Conservation (phyloP, 1,284 basidiomycete genomes). For the Naganishia sp. region DNA sequence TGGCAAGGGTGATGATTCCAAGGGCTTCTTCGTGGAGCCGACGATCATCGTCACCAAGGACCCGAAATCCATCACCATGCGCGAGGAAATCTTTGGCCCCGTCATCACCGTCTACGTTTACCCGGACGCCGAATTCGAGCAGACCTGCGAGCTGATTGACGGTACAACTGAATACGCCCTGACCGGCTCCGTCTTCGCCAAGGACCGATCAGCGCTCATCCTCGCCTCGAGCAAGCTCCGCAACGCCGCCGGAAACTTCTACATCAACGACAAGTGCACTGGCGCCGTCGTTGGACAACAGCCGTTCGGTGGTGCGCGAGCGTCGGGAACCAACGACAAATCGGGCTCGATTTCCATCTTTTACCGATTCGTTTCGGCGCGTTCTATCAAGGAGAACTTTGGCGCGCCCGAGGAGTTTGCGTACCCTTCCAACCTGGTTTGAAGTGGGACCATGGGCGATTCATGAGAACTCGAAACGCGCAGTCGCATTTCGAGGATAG, state of each 20-base stretch:
- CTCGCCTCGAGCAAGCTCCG: conserved; percentile 75
- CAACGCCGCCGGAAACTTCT: conserved; percentile 73
- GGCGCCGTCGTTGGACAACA: conserved; percentile 73
- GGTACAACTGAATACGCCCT: conserved; percentile 84
- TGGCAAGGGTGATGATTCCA: conserved; percentile 78
- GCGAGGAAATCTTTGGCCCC: conserved; percentile 95
- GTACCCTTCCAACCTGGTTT: conserved; percentile 84
- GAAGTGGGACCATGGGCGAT: conserved; percentile 29
- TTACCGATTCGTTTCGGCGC: conserved; percentile 81
- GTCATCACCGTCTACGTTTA: conserved; percentile 90
- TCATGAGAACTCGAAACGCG: background rate
- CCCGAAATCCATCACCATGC: conserved; percentile 86
- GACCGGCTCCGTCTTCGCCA: conserved; percentile 83
- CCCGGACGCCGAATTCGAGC: conserved; percentile 79
- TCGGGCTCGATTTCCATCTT: conserved; percentile 89
- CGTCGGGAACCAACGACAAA: conserved; percentile 97
- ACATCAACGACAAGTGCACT: conserved; percentile 81
- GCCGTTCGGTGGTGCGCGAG: conserved; percentile 92
- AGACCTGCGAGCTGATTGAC: conserved; percentile 85
- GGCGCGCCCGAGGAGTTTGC: conserved; percentile 70
- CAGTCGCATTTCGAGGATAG: background rate
- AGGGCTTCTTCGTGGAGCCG: conserved; percentile 90
- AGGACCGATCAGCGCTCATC: conserved; percentile 74
- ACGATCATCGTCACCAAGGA: conserved; percentile 94
- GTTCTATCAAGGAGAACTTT: conserved; percentile 97